These are phyloP conservation scores for Fomitopsis serialis DNA, from an alignment of 768 basidiomycete species.

Conservation along the genomic window DNA sequence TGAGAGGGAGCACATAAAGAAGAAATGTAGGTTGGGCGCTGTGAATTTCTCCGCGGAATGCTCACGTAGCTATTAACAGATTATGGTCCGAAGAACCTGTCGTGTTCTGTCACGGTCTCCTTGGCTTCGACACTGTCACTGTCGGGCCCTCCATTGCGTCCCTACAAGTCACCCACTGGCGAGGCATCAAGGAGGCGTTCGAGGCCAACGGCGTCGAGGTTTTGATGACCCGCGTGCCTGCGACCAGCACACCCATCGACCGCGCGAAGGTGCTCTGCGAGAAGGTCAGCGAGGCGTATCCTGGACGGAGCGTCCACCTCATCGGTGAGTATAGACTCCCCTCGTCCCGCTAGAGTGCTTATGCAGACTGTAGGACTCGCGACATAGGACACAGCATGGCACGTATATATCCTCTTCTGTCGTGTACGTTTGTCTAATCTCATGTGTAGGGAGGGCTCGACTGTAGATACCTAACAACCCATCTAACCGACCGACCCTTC, in stretches of 20 bases:
- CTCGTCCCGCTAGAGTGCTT: conserved; percentile 18
- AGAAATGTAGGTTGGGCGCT: conserved; percentile 17
- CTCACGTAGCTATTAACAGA: conserved; percentile 37
- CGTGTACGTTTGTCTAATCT: background rate
- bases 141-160: conserved; percentile 75
- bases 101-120: conserved; percentile 92
- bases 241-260: conserved; percentile 83
- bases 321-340: conserved; percentile 45
- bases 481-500: conserved; percentile 74
- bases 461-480: conserved; percentile 83
- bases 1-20: conserved; percentile 18
- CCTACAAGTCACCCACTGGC: conserved; percentile 90
- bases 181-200: conserved; percentile 91
- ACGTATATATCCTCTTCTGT: conserved; percentile 8
- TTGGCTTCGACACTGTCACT: conserved; percentile 84
- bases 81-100: conserved; percentile 77
- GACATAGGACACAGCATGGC: conserved; percentile 73
- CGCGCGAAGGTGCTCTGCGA: conserved; percentile 88
- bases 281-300: conserved; percentile 73
- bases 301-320: conserved; percentile 82
- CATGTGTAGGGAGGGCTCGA: conserved; percentile 76
- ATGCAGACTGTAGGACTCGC: conserved; percentile 16
- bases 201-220: conserved; percentile 87
- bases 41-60: background rate
- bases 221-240: conserved; percentile 90